phyloP scores from a whole-genome alignment of 2,329 filamentous ascomycete genomes.

The Mariannaea elegans region DNA sequence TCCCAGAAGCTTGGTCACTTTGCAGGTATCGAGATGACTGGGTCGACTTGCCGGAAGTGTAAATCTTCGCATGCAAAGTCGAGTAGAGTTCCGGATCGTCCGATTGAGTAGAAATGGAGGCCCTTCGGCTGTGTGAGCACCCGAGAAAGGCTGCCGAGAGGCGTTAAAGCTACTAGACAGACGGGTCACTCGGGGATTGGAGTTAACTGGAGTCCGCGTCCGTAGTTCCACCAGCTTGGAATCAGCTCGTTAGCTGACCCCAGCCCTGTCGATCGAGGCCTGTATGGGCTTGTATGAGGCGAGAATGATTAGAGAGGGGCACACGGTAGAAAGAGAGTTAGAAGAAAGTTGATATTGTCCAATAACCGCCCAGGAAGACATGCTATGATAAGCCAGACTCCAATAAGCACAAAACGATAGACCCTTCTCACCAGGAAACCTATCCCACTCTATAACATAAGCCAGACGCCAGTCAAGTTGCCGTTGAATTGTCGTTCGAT shows the following conservation, averaged over 20 bases:
- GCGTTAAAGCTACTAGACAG: slow-evolving; percentile 25
- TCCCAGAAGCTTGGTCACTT: neutral
- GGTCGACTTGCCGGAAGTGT: slow-evolving; percentile 14
- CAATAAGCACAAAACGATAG: slow-evolving; percentile 16
- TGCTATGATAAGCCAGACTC: slow-evolving; percentile 14
- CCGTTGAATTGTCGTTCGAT: slow-evolving; percentile 21
- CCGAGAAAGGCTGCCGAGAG: slow-evolving; percentile 21
- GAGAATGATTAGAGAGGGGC: neutral
- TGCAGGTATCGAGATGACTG: slow-evolving; percentile 17
- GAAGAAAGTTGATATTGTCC: slow-evolving; percentile 4
- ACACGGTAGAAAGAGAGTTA: neutral
- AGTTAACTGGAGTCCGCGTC: neutral
- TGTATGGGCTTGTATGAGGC: neutral
- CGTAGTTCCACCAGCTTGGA: neutral
- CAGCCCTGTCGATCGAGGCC: neutral
- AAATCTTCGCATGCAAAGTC: slow-evolving; percentile 8
- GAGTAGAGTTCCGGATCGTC: slow-evolving; percentile 24
- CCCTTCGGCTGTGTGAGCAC: slow-evolving; percentile 12
- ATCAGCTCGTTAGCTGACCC: neutral
- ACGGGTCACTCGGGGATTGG: slow-evolving; percentile 18
- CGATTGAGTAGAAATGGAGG: slow-evolving; percentile 26
- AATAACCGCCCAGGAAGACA: slow-evolving; percentile 8
- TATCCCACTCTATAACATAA: slow-evolving; percentile 33
- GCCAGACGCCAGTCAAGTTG: slow-evolving; percentile 22
- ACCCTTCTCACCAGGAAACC: slow-evolving; percentile 24